Evolutionary conservation across 441 rosid genomes (phyloP).

Genomic region (Gossypium aridum): DNA sequence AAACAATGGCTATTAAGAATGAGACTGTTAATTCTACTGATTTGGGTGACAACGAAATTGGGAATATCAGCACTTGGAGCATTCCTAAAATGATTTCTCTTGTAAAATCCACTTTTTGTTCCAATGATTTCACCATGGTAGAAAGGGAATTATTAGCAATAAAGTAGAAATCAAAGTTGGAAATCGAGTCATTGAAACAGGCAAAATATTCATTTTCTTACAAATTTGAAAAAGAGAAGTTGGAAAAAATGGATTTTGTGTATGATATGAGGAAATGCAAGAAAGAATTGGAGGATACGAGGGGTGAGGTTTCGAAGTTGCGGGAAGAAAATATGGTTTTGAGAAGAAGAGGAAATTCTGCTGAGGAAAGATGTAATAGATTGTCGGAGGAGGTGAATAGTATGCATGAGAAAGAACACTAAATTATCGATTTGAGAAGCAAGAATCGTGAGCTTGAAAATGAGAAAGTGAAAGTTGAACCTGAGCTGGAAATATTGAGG

Average conservation of each 20-base stretch:
- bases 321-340: constrained; percentile 5
- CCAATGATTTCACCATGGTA: constrained; percentile 7
- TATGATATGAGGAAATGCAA: constrained; percentile 1
- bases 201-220: constrained; percentile 5
- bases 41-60: neutral
- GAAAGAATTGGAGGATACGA: neutral
- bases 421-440: constrained; percentile 2
- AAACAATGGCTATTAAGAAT: neutral
- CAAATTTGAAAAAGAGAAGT: neutral
- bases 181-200: constrained; percentile 8
- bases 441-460: constrained; percentile 16
- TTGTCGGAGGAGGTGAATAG: constrained; percentile 18
- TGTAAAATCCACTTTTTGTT: constrained; percentile 15
- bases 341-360: neutral
- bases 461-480: constrained; percentile 11
- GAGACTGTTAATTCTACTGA: neutral
- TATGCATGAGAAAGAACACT: constrained; percentile 7
- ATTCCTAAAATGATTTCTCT: neutral
- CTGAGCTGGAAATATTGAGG: constrained; percentile 1
- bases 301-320: neutral
- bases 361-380: constrained; percentile 6
- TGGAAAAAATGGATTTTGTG: constrained; percentile 9
- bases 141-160: constrained; percentile 9
- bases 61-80: neutral
- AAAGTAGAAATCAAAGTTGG: constrained; percentile 4